Evolutionary conservation across 192 early-diverging fungal genomes (phyloP), one percentile per base, ranked within the genome.

Genomic region (Coemansia asiatica): DNA sequence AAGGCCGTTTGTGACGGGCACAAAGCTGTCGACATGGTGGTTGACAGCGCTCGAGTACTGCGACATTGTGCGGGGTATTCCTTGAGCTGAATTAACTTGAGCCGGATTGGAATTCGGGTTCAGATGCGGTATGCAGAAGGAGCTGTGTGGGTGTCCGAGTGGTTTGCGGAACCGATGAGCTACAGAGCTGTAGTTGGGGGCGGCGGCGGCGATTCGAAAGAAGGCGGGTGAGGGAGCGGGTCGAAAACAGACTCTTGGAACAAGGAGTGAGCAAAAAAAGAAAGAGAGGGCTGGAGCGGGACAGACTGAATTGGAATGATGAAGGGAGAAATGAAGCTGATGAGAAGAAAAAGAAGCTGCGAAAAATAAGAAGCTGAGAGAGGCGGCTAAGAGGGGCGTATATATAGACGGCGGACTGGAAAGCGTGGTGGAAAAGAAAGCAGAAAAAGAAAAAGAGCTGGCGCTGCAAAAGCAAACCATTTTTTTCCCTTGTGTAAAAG

Each of bases 31-130:
- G 56, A 23, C 56, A 5, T 46, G 61, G 61, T 48, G 44, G 38
- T 55, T 59, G 53, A 33, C 46, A 21, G 31, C 67, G 63, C 35
- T 69, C 35, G 54, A 58, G 47, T 53, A 67, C 35, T 78, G 76
- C 26, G 76, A 62, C 76, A 78, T 78, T 18, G 35, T 58, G 46
- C n/a, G 16, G 36, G 62, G 16, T 54, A 23, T 23, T 28, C 51
- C 4, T 22, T 51, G 19, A 16, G 19, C 25, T 51, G 50, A 21
- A 25, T 2, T 3, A 21, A 51, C 6, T 5, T 33, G 19, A 16
- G 15, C 6, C 19, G 19, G 25, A 19, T 51, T 7, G 4, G 25
- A 51, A 51, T 51, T 51, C 50, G 22, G 13, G 50, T 51, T 51
- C 50, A 51, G 50, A 51, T 51, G 50, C 23, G 50, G 22, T 51